A percentile compares a stretch with the other conserved stretches of the same genome.
phyloP scores from a whole-genome alignment of 306 rosid species.

The Oemleria cerasiformis region DNA sequence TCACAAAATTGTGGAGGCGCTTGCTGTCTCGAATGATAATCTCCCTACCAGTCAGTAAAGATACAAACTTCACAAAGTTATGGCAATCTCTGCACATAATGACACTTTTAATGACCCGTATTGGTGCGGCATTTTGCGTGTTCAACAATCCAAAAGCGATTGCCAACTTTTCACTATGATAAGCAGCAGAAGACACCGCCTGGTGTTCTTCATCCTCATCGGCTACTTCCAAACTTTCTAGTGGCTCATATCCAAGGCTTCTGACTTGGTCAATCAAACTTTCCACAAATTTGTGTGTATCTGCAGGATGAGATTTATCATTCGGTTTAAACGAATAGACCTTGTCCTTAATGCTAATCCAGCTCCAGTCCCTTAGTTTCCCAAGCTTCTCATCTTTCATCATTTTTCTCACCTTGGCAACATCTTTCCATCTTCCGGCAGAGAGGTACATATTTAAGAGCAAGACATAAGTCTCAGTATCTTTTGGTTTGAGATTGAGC shows the following conservation, averaged over 20 bases:
- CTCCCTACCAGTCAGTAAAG: constrained; percentile 59
- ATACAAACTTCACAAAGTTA: constrained; percentile 52
- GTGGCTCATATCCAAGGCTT: constrained; percentile 55
- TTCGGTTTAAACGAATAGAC: constrained; percentile 66
- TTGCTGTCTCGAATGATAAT: constrained; percentile 69
- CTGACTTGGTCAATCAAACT: constrained; percentile 52
- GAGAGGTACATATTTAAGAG: constrained; percentile 59
- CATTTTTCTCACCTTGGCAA: constrained; percentile 57
- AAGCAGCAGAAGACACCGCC: constrained; percentile 30
- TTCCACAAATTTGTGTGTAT: constrained; percentile 42
- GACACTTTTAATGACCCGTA: constrained; percentile 67
- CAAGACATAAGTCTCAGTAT: constrained; percentile 48
- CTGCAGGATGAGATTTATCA: constrained; percentile 44
- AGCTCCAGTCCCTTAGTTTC: constrained; percentile 76
- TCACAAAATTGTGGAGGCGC: constrained; percentile 68
- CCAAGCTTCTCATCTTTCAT: constrained; percentile 68
- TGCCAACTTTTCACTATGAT: constrained; percentile 85
- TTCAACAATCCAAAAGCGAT: constrained; percentile 67
- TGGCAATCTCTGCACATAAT: constrained; percentile 83
- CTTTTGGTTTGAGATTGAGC: constrained; percentile 71
- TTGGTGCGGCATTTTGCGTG: constrained; percentile 43
- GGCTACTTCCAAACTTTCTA: constrained; percentile 44
- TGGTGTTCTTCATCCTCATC: constrained; percentile 48
- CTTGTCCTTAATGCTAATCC: constrained; percentile 75
- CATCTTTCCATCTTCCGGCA: constrained; percentile 60